Evolutionary conservation across 495 filamentous ascomycete genomes (phyloP).

Genomic region (Penicillium cataractarum): DNA sequence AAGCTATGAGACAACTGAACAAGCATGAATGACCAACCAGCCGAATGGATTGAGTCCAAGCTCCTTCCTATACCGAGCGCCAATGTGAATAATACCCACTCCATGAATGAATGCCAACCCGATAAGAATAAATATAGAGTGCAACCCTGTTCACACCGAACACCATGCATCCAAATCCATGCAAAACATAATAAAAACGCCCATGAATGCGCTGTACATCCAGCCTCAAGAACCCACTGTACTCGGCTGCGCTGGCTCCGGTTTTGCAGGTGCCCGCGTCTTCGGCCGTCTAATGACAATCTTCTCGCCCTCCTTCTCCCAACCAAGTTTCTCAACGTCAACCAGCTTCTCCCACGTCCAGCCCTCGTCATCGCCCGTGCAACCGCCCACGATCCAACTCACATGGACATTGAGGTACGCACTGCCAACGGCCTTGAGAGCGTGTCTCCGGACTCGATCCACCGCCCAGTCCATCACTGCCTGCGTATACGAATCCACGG

Average conservation of each 20-base stretch:
- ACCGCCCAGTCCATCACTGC: conserved; percentile 81
- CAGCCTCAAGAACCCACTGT: conserved; percentile 11
- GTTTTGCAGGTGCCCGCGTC: conserved; percentile 31
- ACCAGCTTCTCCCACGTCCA: conserved; percentile 74
- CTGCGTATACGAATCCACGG: conserved; percentile 75
- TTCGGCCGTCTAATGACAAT: conserved; percentile 70
- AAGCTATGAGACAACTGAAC: conserved; percentile 60
- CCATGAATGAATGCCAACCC: conserved; percentile 15
- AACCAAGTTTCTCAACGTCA: conserved; percentile 70
- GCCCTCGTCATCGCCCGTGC: conserved; percentile 61
- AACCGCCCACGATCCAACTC: conserved; percentile 47
- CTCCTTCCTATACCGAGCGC: conserved; percentile 22
- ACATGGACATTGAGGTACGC: conserved; percentile 75
- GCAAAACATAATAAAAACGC: conserved; percentile 14
- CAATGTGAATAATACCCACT: conserved; percentile 5
- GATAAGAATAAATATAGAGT: conserved; percentile 19
- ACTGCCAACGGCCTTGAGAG: conserved; percentile 81
- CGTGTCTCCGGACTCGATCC: conserved; percentile 65
- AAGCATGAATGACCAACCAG: conserved; percentile 10
- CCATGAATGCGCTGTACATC: conserved; percentile 17
- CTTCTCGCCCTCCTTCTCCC: conserved; percentile 70
- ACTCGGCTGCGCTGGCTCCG: conserved; percentile 25
- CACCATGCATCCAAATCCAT: conserved; percentile 20
- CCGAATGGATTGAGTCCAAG: conserved; percentile 16
- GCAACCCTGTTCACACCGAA: conserved; percentile 11